Base-by-base conservation (phyloP, 768 basidiomycete species). In the Solioccasus polychromus region DNA sequence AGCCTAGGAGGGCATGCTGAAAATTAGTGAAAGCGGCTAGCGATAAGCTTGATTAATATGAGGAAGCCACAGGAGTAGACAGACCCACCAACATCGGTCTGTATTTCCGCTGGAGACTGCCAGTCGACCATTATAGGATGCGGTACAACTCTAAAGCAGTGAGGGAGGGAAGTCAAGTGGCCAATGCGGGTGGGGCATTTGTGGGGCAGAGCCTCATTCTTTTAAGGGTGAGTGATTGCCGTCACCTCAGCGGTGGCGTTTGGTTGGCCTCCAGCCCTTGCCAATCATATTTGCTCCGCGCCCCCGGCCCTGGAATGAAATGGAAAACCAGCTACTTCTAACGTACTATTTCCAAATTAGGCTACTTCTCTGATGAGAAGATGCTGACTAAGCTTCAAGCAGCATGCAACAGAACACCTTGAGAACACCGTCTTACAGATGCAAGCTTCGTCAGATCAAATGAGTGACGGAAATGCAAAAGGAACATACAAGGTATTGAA, bases 1-100 rank as follows among this genome's bases (percentile, higher is more conserved):
- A 57, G 6, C 82, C 82, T 10, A 83, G 66, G 44, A 83, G 61
- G 35, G 65, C 69, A 48, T 85, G 82, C 71, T 82, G 79, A 45
- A 84, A 75, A 46, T 75, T 79, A 54, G 67, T 69, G 59, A 72
- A 71, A 35, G 64, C 62, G 26, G 20, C 63, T 64, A 35, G 14
- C 3, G 18, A 36, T 9, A 22, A 42, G 15, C 12, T 44, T 28
- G 31, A 25, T 66, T 14, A 59, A 37, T 24, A 34, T 14, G 45
- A 38, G 28, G 6, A 10, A 44, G 10, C 5, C 8, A 17, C 20
- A 8, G 20, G 10, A 41, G 34, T 31, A 24, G 22, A 42, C 22
- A 42, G 39, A 50, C 55, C 7, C 57, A 82, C 81, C 62, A 31
- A 59, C 70, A 63, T 83, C 76, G 40, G 68, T 70, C 39, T 52